Base-by-base conservation (phyloP, 2,329 filamentous ascomycete genomes). In the Colletotrichum eremochloae region DNA sequence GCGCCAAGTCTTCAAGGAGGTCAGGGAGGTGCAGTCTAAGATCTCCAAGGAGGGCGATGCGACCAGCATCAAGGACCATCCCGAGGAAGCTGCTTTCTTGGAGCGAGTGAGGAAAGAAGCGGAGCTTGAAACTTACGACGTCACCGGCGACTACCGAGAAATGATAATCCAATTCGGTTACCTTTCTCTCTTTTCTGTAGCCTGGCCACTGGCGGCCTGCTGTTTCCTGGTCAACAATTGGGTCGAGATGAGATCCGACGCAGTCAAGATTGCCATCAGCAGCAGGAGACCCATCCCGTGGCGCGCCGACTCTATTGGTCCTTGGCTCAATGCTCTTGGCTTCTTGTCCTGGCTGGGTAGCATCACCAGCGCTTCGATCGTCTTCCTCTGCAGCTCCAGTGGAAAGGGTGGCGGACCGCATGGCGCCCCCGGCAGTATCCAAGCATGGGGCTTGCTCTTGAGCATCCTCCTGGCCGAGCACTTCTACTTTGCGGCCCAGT, bases 211-310 rank as follows among this genome's bases (percentile, higher is more conserved):
- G n/a, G 95, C 96, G 0, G 92, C 93, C 2, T 87, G 94, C 68
- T 96, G 93, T 1, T 98, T 98, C 84, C 84, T 98, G 15, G 85
- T 96, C 81, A 98, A 98, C 84, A 97, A 98, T 84, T 98, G 96
- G 95, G 85, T 99, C 69, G 96, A 98, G 80, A 89, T 98, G 50
- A 93, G 96, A 53, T 94, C 94, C 0, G 96, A 99, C 79, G 95
- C 96, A 2, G 89, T 97, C 84, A 99, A 99, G 82, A 97, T 98
- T 77, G 95, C 95, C 68, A 87, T 94, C 60, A 93, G 95, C 81
- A 95, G 94, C 86, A 93, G 96, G 78, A 91, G 96, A 4, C 96
- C 96, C 0, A 94, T 94, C 48, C 96, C 96, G 0, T 94, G 93
- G 89, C 91, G 96, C 65, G 91, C 94, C 1, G 96, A 98, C 82